Base-by-base conservation (phyloP, 108 stramenopile genomes). In the Cyclostephanos tholiformis region DNA sequence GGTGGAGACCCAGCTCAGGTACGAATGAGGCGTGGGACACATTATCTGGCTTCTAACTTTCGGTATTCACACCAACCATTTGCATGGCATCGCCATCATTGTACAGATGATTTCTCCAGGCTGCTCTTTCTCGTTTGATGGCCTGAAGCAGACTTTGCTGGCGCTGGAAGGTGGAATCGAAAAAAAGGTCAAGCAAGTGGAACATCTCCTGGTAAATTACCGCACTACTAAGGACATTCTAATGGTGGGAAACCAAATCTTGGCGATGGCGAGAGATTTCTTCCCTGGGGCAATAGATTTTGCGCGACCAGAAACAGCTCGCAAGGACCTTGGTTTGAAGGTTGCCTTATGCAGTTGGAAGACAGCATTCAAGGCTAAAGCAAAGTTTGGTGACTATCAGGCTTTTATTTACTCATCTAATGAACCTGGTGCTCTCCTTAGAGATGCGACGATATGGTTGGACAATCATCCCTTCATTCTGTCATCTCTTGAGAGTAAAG, bases 61-160 rank as follows among this genome's bases (percentile, higher is more conserved):
- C n/a, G 4, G 2, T 26, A 19, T 20, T 36, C 36, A 36, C 6
- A 6, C 36, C 6, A 36, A 36, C 6, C 36, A 6, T 36, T 36
- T 36, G 36, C 36, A 36, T 36, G 4, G 36, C 36, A 36, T 36
- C 6, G 36, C 6, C 36, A 36, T 36, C 11, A 41, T 41, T 41
- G 1, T 12, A 10, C 41, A 41, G 41, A 76, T 69, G 75, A 76
- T 76, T n/a, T 38, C 55, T 19, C 79, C 79, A 9, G 79, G 79
- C 10, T 80, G 79, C 60, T 80, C 79, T 14, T 80, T 80, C 59
- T 60, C 58, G 20, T 80, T 80, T 32, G 72, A 74, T 38, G 79
- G 79, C 30, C 67, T 80, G 29, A 80, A 80, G 35, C 55, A 80
- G 49, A 44, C 43, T 4, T 53, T 80, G 26, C 55, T 73, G 2